Base-by-base conservation (phyloP, 805 yeast species). In the Schwanniomyces occidentalis region DNA sequence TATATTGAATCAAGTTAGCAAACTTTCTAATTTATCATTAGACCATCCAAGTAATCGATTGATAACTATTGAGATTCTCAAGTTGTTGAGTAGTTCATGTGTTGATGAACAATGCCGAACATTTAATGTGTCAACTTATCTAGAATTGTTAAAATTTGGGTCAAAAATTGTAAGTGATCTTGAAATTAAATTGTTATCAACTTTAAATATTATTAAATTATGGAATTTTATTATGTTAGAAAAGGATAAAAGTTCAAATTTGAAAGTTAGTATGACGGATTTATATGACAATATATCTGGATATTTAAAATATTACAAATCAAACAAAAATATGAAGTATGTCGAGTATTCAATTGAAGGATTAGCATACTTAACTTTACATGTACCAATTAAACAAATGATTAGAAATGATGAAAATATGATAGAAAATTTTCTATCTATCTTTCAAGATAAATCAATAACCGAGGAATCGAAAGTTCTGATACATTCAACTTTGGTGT, bases 161-260 rank as follows among this genome's bases (percentile, higher is more conserved):
- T 37, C 69, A 8, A 37, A 35, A 5, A 25, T 46, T 5, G 45
- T 44, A 27, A 26, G 31, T 19, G 13, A 31, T 13, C 9, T 36
- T 0, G 49, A 52, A 14, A 44, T 61, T n/a, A 56, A 56, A 32
- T 33, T 65, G 6, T 48, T 67, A 8, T 58, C 80, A 0, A 63
- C 73, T 0, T 48, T 78, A 24, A 72, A 73, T 3, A 46, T 78
- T n/a, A 57, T 77, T 5, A 81, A 81, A 51, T 54, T 78, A 2
- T 80, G 85, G 85, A 70, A 71, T 32, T 65, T 71, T 36, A 54
- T 74, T 0, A 63, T 69, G 26, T 52, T 65, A 21, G 61, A 55
- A n/a, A 35, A 29, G 9, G 35, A 28, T n/a, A 14, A 42, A 20
- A 30, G 35, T n/a, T 33, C 38, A 12, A n/a, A 21, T 9, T 13